A percentile compares a stretch with the other conserved stretches of the same genome.
Conservation (phyloP, 1,284 basidiomycete genomes). For the Austropuccinia psidii region DNA sequence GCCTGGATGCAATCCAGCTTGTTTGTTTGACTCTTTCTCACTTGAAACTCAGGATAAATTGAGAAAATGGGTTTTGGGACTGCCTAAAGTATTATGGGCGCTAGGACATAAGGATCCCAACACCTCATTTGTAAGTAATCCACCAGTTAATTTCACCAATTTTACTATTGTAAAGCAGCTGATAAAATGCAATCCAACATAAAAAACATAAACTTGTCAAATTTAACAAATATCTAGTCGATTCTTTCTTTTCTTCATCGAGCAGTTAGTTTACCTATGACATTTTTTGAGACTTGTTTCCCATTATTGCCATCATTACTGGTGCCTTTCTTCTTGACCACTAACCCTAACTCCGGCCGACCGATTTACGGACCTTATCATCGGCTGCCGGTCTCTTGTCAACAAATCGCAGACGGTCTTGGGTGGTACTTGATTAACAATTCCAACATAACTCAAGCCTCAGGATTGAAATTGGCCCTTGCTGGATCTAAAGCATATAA, state of each 20-base stretch:
- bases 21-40: background rate
- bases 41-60: slow-evolving; percentile 14
- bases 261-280: slow-evolving; percentile 4
- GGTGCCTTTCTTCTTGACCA: slow-evolving; percentile 11
- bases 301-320: background rate
- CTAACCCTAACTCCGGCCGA: background rate
- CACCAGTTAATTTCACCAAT: background rate
- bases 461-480: no score
- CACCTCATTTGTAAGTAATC: slow-evolving; percentile 11
- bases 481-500: no score
- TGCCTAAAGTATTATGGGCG: slow-evolving; percentile 31
- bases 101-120: slow-evolving; percentile 12
- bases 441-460: no score
- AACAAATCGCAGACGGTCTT: slow-evolving; percentile 3
- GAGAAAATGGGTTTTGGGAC: slow-evolving; percentile 20
- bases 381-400: slow-evolving; percentile 2
- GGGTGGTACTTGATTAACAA: slow-evolving; percentile 22
- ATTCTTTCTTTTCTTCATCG: slow-evolving; percentile 26
- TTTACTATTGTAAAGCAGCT: background rate
- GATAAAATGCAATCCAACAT: background rate
- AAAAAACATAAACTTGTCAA: background rate
- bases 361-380: slow-evolving; percentile 17
- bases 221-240: background rate
- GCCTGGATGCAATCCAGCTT: slow-evolving; percentile 23
- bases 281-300: slow-evolving; percentile 5